Evolutionary conservation across 306 rosid genomes (phyloP).

Genomic region (Crotalaria pallida): DNA sequence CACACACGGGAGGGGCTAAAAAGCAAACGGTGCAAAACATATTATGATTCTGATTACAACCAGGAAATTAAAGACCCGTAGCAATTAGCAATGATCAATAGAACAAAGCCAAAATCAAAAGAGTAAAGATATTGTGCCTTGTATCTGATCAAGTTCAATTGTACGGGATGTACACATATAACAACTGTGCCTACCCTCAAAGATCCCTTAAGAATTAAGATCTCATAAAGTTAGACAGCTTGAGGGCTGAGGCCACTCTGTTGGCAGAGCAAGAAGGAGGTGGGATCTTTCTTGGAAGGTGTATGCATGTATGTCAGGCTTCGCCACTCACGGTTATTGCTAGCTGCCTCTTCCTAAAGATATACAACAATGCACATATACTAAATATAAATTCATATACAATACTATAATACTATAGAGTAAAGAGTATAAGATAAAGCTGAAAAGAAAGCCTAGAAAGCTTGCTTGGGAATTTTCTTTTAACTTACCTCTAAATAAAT

Average conservation of each 20-base stretch:
- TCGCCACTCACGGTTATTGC: conserved; percentile 30
- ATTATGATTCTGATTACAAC: conserved; percentile 22
- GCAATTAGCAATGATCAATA: conserved; percentile 9
- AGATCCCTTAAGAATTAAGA: conserved; percentile 50
- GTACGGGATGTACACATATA: conserved; percentile 21
- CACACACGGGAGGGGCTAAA: background rate
- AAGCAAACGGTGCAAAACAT: background rate
- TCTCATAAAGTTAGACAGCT: conserved; percentile 64
- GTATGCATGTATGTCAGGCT: too few relatives aligned
- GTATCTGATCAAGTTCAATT: conserved; percentile 9
- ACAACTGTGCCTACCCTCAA: background rate
- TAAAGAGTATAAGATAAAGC: too few relatives aligned
- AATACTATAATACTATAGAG: background rate
- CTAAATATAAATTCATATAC: background rate
- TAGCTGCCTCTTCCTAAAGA: conserved; percentile 28
- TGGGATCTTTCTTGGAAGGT: conserved; percentile 30
- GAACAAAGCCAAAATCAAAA: background rate
- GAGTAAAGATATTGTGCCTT: conserved; percentile 22
- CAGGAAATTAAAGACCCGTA: background rate
- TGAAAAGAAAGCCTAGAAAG: conserved; percentile 22
- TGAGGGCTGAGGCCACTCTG: conserved; percentile 65
- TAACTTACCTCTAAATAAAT: conserved; percentile 19
- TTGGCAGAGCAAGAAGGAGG: conserved; percentile 10
- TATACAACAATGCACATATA: background rate
- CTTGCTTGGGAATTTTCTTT: conserved; percentile 33